These are phyloP conservation scores for Globomyces pollinis-pini DNA, from an alignment of 192 early-diverging fungal species.

Conservation along the genomic window DNA sequence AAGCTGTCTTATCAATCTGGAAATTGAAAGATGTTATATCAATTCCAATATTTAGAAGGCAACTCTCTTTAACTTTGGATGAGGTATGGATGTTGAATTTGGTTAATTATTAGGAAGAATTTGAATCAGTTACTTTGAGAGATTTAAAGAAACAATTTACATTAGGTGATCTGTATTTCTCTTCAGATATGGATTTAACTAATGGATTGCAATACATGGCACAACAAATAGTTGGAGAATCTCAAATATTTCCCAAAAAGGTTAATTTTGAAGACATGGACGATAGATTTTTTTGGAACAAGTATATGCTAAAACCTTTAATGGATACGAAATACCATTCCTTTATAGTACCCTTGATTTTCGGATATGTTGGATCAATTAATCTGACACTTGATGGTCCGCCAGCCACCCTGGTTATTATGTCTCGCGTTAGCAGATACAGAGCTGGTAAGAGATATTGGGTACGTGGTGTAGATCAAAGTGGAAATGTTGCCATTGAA, in stretches of 20 bases:
- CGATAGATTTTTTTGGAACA: conserved; percentile 9
- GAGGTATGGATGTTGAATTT: not conserved
- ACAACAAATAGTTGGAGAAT: not conserved
- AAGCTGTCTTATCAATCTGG: not conserved
- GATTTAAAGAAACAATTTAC: not conserved
- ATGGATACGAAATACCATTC: not conserved
- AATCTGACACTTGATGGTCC: not conserved
- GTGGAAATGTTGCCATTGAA: conserved; percentile 8
- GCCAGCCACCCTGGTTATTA: not conserved
- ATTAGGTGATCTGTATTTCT: not conserved
- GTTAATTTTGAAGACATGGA: not conserved
- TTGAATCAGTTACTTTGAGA: not conserved
- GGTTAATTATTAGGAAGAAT: not conserved
- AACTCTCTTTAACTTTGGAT: conserved; percentile 3
- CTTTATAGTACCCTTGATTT: conserved; percentile 5
- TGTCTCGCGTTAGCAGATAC: conserved; percentile 7
- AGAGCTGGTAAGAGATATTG: conserved; percentile 6
- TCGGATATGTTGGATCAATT: conserved; percentile 6
- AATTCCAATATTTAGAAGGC: not conserved
- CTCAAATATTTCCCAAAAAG: not conserved
- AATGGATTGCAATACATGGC: conserved; percentile 7
- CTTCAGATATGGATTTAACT: conserved; percentile 6
- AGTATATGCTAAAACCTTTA: not conserved
- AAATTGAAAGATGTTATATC: not conserved
- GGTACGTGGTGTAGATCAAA: conserved; percentile 1